A percentile compares a stretch with the other conserved stretches of the same genome.
Evolutionary conservation across 805 yeast species (phyloP).

Genomic region (Maudiozyma barnettii): DNA sequence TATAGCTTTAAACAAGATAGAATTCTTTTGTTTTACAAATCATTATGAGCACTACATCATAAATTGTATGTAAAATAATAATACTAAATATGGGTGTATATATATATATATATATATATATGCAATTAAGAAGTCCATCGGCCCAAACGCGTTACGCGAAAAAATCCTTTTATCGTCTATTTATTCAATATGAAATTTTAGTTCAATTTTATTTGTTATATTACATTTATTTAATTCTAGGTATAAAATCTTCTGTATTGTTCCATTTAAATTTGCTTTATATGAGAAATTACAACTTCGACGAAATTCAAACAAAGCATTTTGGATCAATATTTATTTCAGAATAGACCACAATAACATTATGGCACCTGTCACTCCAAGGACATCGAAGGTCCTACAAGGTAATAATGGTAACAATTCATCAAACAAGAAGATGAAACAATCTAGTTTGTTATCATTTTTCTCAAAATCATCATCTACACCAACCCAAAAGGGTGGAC

Average conservation of each 20-base stretch:
- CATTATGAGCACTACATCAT: too few relatives aligned
- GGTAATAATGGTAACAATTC: conserved; percentile 13
- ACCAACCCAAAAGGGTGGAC: conserved; percentile 1
- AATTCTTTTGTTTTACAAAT: too few relatives aligned
- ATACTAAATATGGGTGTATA: too few relatives aligned
- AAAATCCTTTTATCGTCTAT: neutral
- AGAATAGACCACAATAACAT: neutral
- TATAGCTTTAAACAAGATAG: neutral
- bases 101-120: too few relatives aligned
- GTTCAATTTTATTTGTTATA: neutral
- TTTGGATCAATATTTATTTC: too few relatives aligned
- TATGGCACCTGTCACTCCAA: conserved; percentile 23
- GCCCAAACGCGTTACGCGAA: neutral
- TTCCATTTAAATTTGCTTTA: too few relatives aligned
- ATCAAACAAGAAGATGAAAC: conserved; percentile 30
- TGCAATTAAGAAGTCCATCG: too few relatives aligned
- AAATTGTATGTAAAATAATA: too few relatives aligned
- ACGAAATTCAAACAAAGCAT: too few relatives aligned
- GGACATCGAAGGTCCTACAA: conserved; percentile 7
- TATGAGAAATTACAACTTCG: too few relatives aligned
- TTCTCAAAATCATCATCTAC: conserved; percentile 17
- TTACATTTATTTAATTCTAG: too few relatives aligned
- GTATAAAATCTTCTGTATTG: too few relatives aligned
- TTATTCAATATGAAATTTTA: neutral
- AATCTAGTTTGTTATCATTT: conserved; percentile 29